Base-by-base conservation (phyloP, 1,139 yeast species). In the Debaryomyces nepalensis region DNA sequence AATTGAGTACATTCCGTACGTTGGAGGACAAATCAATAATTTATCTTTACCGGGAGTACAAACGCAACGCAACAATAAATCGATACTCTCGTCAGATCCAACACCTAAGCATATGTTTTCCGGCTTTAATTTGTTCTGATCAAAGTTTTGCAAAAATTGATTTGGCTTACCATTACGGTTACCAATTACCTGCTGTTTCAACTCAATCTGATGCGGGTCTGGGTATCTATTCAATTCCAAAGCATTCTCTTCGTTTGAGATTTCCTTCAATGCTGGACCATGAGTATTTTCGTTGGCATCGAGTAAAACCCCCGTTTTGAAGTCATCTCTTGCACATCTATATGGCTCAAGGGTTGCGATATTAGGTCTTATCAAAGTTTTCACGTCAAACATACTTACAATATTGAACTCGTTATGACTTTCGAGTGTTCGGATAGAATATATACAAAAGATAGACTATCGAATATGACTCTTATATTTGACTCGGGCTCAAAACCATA, bases 201-300 rank as follows among this genome's bases (percentile, higher is more conserved):
- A 75, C 24, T 76, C 85, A n/a, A 75, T 51, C 59, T 93, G 99
- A 64, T 91, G 97, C 7, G 99, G 99, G 56, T 93, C 99, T 7
- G 99, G 99, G 61, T 93, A 93, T 57, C 99, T 75, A 68, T 93
- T 84, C 55, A 93, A 77, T 40, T 82, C 84, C 50, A 79, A 61
- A 1, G 48, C 44, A 32, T 46, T 44, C 43, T 70, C 77, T 8
- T 51, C 51, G 3, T 46, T 43, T 1, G 66, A 52, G 10, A 64
- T 36, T 5, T 49, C 26, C 1, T 60, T 41, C 15, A 89, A 66
- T 0, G 96, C 82, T 1, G 97, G 95, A 0, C 99, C 99, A 59
- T 85, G 87, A 5, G 99, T 86, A 59, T 93, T 93, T 66, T 93
- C 99, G 59, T 95, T 93, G 42, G 99, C 99, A 64, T 93, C 99